Evolutionary conservation across 768 basidiomycete genomes (phyloP), one percentile per base, ranked within the genome.

Genomic region (Cystoderma amianthinum): DNA sequence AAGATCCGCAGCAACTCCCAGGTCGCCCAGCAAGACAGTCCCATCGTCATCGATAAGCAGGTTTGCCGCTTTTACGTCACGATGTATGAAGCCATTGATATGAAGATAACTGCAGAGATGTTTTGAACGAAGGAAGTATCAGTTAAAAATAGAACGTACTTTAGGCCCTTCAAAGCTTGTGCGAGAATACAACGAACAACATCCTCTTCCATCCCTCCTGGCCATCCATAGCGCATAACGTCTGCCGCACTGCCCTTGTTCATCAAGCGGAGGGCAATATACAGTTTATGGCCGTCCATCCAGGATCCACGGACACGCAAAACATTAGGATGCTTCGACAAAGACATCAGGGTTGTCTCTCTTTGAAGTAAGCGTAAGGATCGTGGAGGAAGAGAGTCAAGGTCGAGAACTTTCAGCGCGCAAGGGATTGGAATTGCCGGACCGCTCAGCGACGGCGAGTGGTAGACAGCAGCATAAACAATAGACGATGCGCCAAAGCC

Each of bases 11-110:
- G 92, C 91, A 18, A 95, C 93, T 3, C 94, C 94, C 23, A 97
- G 74, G 61, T 97, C 94, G 23, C 91, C 93, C 10, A 96, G 64
- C 2, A 97, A 74, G 22, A 96, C 89, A 0, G 87, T 92, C 38
- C 89, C 88, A 47, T 89, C 84, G 46, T 93, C 85, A 50, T 94
- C 91, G 40, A 95, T 78, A 37, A 97, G 81, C 7, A 97, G 71
- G 55, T 97, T 97, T 10, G 90, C 94, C 3, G 91, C 90, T 62
- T 97, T 97, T 52, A 97, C 61, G 54, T 97, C 94, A 19, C 94
- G 79, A 56, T 97, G 89, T n/a, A 91, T 85, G 57, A 90, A 86
- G 0, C 86, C 88, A 46, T 92, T 94, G 41, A 76, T 71, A 53
- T 94, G 90, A n/a, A 92, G 73, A 49, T 92, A 91, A 49, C 85